Base-by-base conservation (phyloP, 306 rosid species). In the Gillenia trifoliata region DNA sequence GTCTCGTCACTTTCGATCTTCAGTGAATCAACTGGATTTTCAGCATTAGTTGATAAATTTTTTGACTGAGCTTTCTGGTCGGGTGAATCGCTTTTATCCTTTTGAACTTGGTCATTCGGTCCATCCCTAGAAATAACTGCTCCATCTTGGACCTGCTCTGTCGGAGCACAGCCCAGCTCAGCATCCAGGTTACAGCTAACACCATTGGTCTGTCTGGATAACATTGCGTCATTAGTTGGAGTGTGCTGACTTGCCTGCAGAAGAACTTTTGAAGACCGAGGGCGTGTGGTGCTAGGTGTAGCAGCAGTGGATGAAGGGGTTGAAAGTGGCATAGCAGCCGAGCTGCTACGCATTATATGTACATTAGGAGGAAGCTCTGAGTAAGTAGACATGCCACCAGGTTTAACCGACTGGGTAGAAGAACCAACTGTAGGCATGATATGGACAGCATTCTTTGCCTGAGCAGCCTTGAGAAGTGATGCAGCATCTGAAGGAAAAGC, bases 401-500 rank as follows among this genome's bases (percentile, higher is more conserved):
- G 40, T 62, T 29, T 11, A 30, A 34, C 17, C 28, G 82, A 16
- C 72, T 85, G 87, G 33, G 73, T 54, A 34, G 87, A 62, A 62
- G 66, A 76, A 70, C 76, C 70, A 50, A 72, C 80, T 34, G 83
- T 29, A 56, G 90, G 91, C 82, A 73, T 74, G 59, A 77, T 38
- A 69, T 81, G 86, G 60, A 75, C 84, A 23, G 79, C 76, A 41
- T 78, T 84, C 82, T 78, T 87, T 31, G 82, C 88, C 71, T 82
- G 89, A 75, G 84, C 81, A 73, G 88, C 84, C 88, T 85, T 90
- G 30, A 72, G 54, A 73, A 81, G 78, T 56, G 92, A 88, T 47
- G 70, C 83, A 69, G 84, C 79, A 73, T 86, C 91, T 12, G 89
- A 84, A 8, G 83, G 81, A 26, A 91, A 83, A 78, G 83, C 91